Evolutionary conservation across 768 basidiomycete genomes (phyloP), one percentile per base, ranked within the genome.

Genomic region (Dioszegia crocea): DNA sequence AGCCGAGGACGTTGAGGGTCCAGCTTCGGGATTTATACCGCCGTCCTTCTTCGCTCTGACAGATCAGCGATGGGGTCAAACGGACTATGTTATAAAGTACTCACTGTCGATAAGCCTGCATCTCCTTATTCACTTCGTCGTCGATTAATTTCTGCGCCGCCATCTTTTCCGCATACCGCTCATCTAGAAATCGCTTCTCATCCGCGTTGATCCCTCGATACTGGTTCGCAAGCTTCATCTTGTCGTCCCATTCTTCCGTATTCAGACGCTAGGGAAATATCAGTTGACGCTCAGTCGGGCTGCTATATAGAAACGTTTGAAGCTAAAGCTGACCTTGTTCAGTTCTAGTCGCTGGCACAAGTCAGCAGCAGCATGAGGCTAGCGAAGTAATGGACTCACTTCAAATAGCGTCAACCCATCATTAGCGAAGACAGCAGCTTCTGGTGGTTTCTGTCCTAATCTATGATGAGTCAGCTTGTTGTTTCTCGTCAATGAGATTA

Each of bases 161-260:
- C 53, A 59, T 61, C 57, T 51, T 63, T 65, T 64, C 67, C 39
- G 56, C 70, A 50, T 61, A 76, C 64, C 45, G 72, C 40, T 73
- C 70, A 36, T 71, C 62, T 19, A 80, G 65, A 51, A 79, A 80
- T 2, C 63, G 50, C 41, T 76, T 62, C 64, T 80, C 79, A 39
- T 80, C 79, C 4, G 65, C 66, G 57, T 78, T 73, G n/a, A 80
- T 61, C 0, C 78, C 78, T 44, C 78, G 66, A 60, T 77, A 78
- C 44, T 80, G 79, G 57, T 80, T 80, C 39, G 68, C 68, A 60
- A 79, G 60, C 43, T 78, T 78, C 76, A 79, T 76, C 67, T 78
- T 77, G 45, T 73, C 73, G 52, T 79, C 79, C 74, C 77, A 78
- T 62, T 77, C 76, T 60, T 77, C 77, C n/a, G 67, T 75, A 58